These are phyloP conservation scores for Phaseolus coccineus DNA, from an alignment of 331 rosid genomes.

Conservation along the genomic window DNA sequence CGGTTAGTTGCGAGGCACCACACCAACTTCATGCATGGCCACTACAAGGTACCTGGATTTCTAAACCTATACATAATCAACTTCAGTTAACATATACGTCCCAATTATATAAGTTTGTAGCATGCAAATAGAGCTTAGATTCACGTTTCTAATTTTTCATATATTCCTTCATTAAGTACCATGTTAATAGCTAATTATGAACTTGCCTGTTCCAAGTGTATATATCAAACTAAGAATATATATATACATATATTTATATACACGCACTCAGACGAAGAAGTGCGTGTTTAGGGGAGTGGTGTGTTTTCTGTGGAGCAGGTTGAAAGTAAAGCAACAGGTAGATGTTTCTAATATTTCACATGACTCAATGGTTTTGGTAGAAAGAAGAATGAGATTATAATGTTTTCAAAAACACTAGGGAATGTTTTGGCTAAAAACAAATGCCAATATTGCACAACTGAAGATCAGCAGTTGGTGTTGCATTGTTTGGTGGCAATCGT, in stretches of 20 bases:
- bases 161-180: neutral
- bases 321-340: too few relatives aligned
- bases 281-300: too few relatives aligned
- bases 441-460: slow-evolving; percentile 14
- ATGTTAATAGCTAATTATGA: neutral
- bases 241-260: too few relatives aligned
- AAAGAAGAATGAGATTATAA: too few relatives aligned
- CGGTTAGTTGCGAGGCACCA: slow-evolving; percentile 60
- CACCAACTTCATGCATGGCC: slow-evolving; percentile 75
- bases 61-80: neutral
- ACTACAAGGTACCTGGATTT: slow-evolving; percentile 59
- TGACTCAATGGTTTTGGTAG: too few relatives aligned
- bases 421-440: neutral
- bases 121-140: neutral
- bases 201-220: neutral
- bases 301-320: too few relatives aligned
- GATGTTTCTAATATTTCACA: too few relatives aligned
- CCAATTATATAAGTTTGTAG: neutral
- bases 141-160: neutral
- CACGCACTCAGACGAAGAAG: too few relatives aligned
- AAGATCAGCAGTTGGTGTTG: slow-evolving; percentile 37
- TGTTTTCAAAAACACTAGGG: too few relatives aligned
- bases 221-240: neutral
- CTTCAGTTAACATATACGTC: too few relatives aligned
- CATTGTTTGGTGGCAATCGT: slow-evolving; percentile 44